Conservation (phyloP, 1,284 basidiomycete species). For the Moesziomyces parantarcticus region DNA sequence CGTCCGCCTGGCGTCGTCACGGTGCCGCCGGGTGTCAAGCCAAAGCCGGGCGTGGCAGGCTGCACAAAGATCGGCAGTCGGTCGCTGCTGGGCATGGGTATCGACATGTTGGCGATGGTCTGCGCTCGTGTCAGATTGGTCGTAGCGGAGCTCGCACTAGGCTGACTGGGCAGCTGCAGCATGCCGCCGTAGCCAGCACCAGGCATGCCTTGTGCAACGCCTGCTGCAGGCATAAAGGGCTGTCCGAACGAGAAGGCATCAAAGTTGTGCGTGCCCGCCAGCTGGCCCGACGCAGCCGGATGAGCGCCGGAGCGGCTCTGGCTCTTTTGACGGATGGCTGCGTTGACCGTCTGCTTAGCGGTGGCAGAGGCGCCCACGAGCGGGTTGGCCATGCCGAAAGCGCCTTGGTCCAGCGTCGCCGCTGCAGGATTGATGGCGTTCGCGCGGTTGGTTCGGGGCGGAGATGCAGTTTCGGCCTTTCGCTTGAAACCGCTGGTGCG, state of each 20-base stretch:
- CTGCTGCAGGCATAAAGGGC: slow-evolving; percentile 5
- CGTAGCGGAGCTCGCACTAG: not conserved
- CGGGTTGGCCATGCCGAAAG: slow-evolving; percentile 4
- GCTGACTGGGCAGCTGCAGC: slow-evolving; percentile 2
- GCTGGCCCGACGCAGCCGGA: not conserved
- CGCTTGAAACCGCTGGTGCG: slow-evolving; percentile 27
- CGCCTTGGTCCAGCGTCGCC: not conserved
- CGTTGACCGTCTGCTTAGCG: slow-evolving; percentile 39
- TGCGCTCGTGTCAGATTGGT: slow-evolving; percentile 13
- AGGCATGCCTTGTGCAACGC: slow-evolving; percentile 7
- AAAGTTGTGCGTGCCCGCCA: not conserved
- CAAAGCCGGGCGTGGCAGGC: slow-evolving; percentile 29
- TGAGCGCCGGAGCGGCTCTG: slow-evolving; percentile 4
- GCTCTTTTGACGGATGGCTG: slow-evolving; percentile 38
- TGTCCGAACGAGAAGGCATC: slow-evolving; percentile 12
- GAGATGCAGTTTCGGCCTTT: slow-evolving; percentile 23
- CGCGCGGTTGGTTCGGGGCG: slow-evolving; percentile 1
- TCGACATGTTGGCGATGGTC: slow-evolving; percentile 33
- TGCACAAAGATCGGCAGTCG: slow-evolving; percentile 33
- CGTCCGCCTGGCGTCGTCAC: slow-evolving; percentile 36
- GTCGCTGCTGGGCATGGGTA: slow-evolving; percentile 30
- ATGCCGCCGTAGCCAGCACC: slow-evolving; percentile 1
- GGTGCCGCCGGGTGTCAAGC: slow-evolving; percentile 34
- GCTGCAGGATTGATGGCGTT: not conserved
- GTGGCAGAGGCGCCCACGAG: slow-evolving; percentile 10